Base-by-base conservation (phyloP, 805 yeast species). In the Osmozyma mogii region DNA sequence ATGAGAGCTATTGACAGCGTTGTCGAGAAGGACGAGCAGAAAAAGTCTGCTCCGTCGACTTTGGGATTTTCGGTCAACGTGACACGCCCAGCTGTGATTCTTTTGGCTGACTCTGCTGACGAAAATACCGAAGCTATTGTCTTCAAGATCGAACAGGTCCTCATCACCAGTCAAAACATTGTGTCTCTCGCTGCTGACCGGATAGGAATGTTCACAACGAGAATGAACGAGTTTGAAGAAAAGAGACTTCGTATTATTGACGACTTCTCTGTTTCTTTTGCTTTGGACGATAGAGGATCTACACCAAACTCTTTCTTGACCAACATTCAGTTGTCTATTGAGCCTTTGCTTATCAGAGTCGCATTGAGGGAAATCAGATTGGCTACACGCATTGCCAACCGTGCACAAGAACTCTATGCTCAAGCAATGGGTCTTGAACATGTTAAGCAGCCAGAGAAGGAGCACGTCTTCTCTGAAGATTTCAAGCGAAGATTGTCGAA, bases 301-400 rank as follows among this genome's bases (percentile, higher is more conserved):
- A 70, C 78, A 1, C 48, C 65, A 0, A 69, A 72, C 1, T 71
- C 71, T 13, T 65, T 70, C 28, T 49, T 84, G 29, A 78, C 94
- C 0, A 61, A 68, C 20, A 66, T 87, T 8, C 78, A 78, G 32
- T 65, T 79, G 6, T 71, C 85, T 0, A 65, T 88, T 17, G 96
- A 89, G 34, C 92, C 94, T 0, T 51, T 92, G 22, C 56, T 89
- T 11, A 53, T 89, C 54, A 68, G 97, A 37, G 70, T 92, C 11
- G 87, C 97, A 0, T 55, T 89, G 32, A 67, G 95, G 35, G 99
- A 92, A 60, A 83, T 92, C 25, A 61, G 83, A 27, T 62, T 94
- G 25, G 96, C 95, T 0, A 52, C 81, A 43, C 61, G 67, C 9
- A 84, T 92, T 17, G 68, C 85, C 40, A 75, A 81, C 41, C 74